Evolutionary conservation across 371 early-diverging fungal species (phyloP).

Genomic region (Apophysomyces elegans): DNA sequence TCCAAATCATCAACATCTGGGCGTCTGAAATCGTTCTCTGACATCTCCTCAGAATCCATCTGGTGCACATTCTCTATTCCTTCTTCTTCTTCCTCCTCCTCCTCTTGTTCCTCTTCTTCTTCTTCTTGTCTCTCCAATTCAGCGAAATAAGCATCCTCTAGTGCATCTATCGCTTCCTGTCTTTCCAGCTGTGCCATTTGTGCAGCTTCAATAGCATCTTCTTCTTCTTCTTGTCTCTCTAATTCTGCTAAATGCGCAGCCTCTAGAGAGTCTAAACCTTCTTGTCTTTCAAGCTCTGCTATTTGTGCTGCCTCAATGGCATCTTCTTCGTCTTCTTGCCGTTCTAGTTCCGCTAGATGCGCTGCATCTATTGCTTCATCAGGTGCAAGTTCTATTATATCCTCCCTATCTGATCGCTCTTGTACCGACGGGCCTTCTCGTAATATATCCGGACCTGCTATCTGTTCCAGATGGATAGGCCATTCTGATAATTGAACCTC

Average conservation of each 20-base stretch:
- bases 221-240: slow-evolving; percentile 10
- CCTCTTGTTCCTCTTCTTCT: neutral
- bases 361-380: neutral
- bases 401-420: neutral
- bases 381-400: neutral
- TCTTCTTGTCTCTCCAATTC: slow-evolving; percentile 4
- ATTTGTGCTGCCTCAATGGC: slow-evolving; percentile 3
- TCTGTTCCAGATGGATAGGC: too few species aligned
- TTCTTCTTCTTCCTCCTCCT: slow-evolving; percentile 13
- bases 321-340: slow-evolving; percentile 13
- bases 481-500: too few species aligned
- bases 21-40: neutral
- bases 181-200: neutral
- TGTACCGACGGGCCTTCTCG: neutral
- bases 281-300: slow-evolving; percentile 9
- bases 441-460: too few species aligned
- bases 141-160: neutral
- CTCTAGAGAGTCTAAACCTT: neutral
- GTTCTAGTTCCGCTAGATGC: neutral
- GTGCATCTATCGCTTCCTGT: neutral
- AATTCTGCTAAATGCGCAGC: slow-evolving; percentile 1
- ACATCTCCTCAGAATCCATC: slow-evolving; percentile 8
- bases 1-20: too few species aligned
- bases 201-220: slow-evolving; percentile 7
- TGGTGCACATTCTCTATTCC: neutral